Percentiles rank a stretch among this genome's conserved stretches.
Evolutionary conservation across 441 rosid species (phyloP).

Genomic region (Aquilaria agallochum): DNA sequence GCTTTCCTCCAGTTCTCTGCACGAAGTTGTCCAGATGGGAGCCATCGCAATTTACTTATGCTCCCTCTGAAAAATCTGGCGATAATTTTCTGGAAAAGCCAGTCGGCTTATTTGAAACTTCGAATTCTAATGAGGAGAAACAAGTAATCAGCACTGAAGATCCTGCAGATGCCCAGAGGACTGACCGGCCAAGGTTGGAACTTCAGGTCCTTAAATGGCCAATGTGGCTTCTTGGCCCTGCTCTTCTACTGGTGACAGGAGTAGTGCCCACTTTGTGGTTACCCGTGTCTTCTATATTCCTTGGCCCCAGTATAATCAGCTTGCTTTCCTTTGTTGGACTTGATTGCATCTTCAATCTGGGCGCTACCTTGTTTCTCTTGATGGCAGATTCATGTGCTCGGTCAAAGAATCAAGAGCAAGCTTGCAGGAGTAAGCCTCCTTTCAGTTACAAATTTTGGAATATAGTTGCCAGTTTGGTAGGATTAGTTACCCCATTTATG

Average conservation of each 20-base stretch:
- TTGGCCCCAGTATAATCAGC: conserved; percentile 81
- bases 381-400: conserved; percentile 87
- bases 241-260: conserved; percentile 74
- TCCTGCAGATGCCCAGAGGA: conserved; percentile 14
- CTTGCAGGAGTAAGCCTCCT: conserved; percentile 62
- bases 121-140: conserved; percentile 29
- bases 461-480: conserved; percentile 50
- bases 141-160: conserved; percentile 20
- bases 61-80: conserved; percentile 41
- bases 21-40: conserved; percentile 65
- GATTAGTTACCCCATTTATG: conserved; percentile 55
- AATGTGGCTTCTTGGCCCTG: conserved; percentile 82
- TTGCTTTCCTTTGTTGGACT: conserved; percentile 83
- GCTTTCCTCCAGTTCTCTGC: conserved; percentile 36
- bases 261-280: conserved; percentile 94
- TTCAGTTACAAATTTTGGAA: conserved; percentile 85
- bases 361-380: conserved; percentile 72
- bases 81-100: conserved; percentile 42
- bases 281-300: conserved; percentile 74
- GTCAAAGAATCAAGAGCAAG: conserved; percentile 32
- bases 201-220: conserved; percentile 82
- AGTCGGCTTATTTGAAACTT: conserved; percentile 48
- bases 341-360: conserved; percentile 84
- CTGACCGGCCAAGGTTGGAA: conserved; percentile 18
- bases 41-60: conserved; percentile 42